A percentile compares a stretch with the other conserved stretches of the same genome.
These are phyloP conservation scores for Ilex asprella DNA, from an alignment of 257 asterid genomes.

Conservation along the genomic window DNA sequence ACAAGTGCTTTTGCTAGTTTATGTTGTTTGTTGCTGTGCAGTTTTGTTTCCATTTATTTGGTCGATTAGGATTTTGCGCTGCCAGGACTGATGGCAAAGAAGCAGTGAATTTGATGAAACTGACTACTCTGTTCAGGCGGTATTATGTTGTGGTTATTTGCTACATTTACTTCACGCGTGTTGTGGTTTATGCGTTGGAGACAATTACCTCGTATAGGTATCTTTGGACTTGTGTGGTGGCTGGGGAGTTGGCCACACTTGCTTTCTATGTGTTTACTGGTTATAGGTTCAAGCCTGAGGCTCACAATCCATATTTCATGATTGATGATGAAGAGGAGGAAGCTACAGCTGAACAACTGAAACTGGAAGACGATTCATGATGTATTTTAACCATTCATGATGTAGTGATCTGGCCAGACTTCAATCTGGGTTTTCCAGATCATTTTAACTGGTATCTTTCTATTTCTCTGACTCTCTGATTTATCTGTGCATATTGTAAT, in stretches of 20 bases:
- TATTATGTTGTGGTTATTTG: background rate
- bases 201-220: background rate
- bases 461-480: background rate
- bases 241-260: background rate
- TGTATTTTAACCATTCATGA: too few species aligned
- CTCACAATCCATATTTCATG: background rate
- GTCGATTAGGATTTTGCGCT: background rate
- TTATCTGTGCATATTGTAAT: background rate
- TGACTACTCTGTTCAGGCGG: background rate
- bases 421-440: too few species aligned
- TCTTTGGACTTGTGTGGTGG: background rate
- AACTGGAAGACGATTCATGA: background rate
- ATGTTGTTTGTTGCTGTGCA: background rate
- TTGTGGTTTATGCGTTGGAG: background rate
- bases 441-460: too few species aligned
- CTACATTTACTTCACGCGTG: background rate
- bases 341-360: background rate
- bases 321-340: constrained; percentile 1
- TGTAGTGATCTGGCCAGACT: too few species aligned
- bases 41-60: background rate
- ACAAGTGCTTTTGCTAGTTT: background rate
- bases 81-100: background rate
- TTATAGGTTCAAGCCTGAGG: background rate
- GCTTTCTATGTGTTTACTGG: background rate
- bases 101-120: background rate